A percentile compares a stretch with the other conserved stretches of the same genome.
These are phyloP conservation scores for Trichoderma arundinaceum DNA, from an alignment of 2,329 filamentous ascomycete species.

Conservation along the genomic window DNA sequence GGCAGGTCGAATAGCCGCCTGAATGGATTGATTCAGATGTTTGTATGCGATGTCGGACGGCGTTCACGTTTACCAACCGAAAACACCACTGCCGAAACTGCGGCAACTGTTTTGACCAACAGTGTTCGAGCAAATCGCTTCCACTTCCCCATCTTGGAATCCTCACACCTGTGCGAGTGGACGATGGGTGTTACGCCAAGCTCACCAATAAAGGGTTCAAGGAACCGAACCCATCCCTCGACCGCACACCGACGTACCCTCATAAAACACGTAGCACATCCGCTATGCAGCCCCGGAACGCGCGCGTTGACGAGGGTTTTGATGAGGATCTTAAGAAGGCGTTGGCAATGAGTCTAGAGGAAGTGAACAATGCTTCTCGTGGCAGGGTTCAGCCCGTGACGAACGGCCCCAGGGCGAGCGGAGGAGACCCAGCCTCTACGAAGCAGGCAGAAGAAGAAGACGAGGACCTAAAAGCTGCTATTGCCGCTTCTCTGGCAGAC, in stretches of 20 bases:
- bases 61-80: constrained; percentile 96
- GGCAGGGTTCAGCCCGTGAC: constrained; percentile 70
- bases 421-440: constrained; percentile 42
- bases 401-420: constrained; percentile 49
- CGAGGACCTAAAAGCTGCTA: constrained; percentile 89
- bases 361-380: constrained; percentile 76
- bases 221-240: constrained; percentile 51
- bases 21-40: constrained; percentile 99
- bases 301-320: constrained; percentile 86
- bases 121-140: constrained; percentile 88
- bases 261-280: constrained; percentile 69
- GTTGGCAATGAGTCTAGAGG: constrained; percentile 95
- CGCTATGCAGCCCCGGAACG: constrained; percentile 86
- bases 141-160: constrained; percentile 93
- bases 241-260: constrained; percentile 56
- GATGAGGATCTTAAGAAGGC: constrained; percentile 95
- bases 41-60: constrained; percentile 94
- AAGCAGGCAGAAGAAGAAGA: constrained; percentile 81
- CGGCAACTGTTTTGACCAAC: constrained; percentile 94
- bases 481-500: constrained; percentile 90
- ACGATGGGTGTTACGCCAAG: constrained; percentile 93
- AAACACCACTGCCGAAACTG: constrained; percentile 99
- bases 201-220: constrained; percentile 71
- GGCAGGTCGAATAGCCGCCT: constrained; percentile 67
- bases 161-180: constrained; percentile 86